Evolutionary conservation across 768 basidiomycete species (phyloP).

Genomic region (Macrolepiota dolichaula): DNA sequence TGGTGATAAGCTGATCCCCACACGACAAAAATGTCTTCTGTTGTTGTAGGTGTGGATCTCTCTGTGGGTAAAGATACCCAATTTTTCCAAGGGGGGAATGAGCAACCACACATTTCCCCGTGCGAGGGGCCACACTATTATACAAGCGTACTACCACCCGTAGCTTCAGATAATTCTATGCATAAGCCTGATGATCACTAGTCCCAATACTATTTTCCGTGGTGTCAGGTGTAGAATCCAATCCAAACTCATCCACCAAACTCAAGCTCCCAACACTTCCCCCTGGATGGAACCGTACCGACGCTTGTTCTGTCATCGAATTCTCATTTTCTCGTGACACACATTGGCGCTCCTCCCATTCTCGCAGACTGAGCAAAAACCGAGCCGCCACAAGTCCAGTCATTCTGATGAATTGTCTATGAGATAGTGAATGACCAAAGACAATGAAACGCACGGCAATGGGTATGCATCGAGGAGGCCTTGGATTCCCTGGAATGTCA

Average conservation of each 20-base stretch:
- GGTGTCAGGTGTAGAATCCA: neutral
- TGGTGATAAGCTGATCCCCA: neutral
- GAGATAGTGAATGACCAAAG: neutral
- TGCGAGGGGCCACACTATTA: too few relatives aligned
- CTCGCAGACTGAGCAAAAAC: neutral
- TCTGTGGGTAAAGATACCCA: too few relatives aligned
- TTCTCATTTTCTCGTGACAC: neutral
- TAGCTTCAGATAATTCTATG: too few relatives aligned
- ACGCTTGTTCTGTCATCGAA: neutral
- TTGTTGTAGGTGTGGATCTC: too few relatives aligned
- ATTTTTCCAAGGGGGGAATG: too few relatives aligned
- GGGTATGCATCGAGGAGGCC: slow-evolving; percentile 6
- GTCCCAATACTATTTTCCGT: neutral
- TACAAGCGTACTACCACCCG: too few relatives aligned
- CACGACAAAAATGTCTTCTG: too few relatives aligned
- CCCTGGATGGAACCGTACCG: neutral
- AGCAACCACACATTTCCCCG: too few relatives aligned
- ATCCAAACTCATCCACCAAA: neutral
- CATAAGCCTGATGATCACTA: neutral
- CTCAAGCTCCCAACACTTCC: neutral
- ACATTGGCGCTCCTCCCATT: neutral
- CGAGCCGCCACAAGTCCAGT: neutral
- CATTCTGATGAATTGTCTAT: neutral
- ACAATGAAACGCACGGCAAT: neutral
- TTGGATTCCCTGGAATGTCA: neutral